Evolutionary conservation across 2,329 filamentous ascomycete genomes (phyloP), one percentile per base, ranked within the genome.

Genomic region (Helicocarpus griseus): DNA sequence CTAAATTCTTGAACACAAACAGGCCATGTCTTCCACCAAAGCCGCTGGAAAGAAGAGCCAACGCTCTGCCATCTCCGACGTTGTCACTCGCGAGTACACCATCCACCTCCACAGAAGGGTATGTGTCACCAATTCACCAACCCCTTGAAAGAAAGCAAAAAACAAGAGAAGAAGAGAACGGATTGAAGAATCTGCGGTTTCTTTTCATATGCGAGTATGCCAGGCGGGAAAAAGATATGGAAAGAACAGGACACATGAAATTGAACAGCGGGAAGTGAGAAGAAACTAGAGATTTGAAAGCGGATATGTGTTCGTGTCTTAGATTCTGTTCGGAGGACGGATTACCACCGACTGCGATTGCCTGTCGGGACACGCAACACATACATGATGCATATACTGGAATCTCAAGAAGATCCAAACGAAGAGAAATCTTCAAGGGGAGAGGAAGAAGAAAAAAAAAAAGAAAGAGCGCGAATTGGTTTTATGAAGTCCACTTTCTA

Each of bases 31-130:
- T 67, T 81, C 73, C 62, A 63, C 68, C 69, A 73, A 85, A 83
- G 77, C 76, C 67, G 77, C 76, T 67, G 77, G 75, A 73, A 86
- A 85, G 80, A 86, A 86, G 78, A 67, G 74, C 65, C 73, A 76
- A 69, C 88, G 90, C 73, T 95, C 89, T 77, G 94, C 94, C 80
- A 95, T 98, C 77, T 85, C 89, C 77, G 91, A 98, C 78, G 94
- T 98, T 73, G 91, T 98, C 76, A 86, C 93, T 70, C 89, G 93
- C 83, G 94, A 98, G 82, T 98, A 98, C 85, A 98, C 93, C 77
- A 97, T 98, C 80, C 91, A 98, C 84, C 80, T 98, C 69, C 93
- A 98, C 88, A 97, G 95, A 87, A 87, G 91, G 78, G 88, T 94
- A 90, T 74, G 86, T 86, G 74, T 66, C 68, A 53, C 31, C 53